Percentiles rank a stretch among this genome's conserved stretches.
These are phyloP conservation scores for Colletotrichum destructivum DNA, from an alignment of 2,329 filamentous ascomycete species.

Conservation along the genomic window DNA sequence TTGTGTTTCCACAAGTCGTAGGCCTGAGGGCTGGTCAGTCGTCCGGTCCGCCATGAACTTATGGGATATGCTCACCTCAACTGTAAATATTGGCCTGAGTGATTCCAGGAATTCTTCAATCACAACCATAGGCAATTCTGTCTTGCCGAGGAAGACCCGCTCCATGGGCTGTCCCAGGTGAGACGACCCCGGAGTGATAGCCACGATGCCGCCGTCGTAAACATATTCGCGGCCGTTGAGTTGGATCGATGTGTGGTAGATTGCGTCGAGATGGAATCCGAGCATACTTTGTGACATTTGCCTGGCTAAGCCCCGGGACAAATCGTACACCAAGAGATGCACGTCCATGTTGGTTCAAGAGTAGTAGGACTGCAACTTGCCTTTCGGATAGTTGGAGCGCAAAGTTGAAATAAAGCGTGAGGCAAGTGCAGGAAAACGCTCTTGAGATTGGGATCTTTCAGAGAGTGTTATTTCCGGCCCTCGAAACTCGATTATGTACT, in stretches of 20 bases:
- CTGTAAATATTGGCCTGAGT: conserved; percentile 84
- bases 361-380: background rate
- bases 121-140: conserved; percentile 83
- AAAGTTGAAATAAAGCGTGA: too few relatives aligned
- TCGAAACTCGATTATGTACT: background rate
- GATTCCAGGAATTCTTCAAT: conserved; percentile 92
- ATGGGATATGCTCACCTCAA: conserved; percentile 69
- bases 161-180: conserved; percentile 91
- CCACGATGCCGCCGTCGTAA: conserved; percentile 90
- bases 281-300: conserved; percentile 69
- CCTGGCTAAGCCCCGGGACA: conserved; percentile 74
- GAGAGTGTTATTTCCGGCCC: background rate
- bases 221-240: conserved; percentile 89
- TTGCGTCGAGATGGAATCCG: conserved; percentile 82
- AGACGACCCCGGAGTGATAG: conserved; percentile 83
- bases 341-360: conserved; percentile 74
- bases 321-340: conserved; percentile 83
- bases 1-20: conserved; percentile 95
- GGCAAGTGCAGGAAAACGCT: too few relatives aligned
- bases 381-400: background rate
- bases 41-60: background rate
- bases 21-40: conserved; percentile 64
- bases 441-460: too few relatives aligned
- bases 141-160: conserved; percentile 80
- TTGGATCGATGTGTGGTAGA: conserved; percentile 95